A percentile compares a stretch with the other conserved stretches of the same genome.
Conservation (phyloP, 352 stramenopile species). For the Globisporangium megalacanthum region DNA sequence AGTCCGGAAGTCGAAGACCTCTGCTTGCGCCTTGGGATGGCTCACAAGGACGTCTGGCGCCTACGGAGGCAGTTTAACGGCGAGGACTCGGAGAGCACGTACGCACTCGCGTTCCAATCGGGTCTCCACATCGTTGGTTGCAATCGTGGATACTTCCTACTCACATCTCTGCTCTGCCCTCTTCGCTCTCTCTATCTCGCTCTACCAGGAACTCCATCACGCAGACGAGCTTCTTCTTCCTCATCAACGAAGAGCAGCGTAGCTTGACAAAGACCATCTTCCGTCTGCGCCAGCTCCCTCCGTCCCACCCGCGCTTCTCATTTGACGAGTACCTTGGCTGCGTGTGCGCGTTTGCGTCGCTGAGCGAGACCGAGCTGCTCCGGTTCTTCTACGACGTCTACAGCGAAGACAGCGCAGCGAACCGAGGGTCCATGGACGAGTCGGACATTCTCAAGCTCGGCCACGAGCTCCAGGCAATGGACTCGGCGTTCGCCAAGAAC, state of each 20-base stretch:
- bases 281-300: conserved; percentile 21
- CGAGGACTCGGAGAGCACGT: conserved; percentile 33
- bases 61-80: conserved; percentile 34
- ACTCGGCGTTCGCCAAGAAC: conserved; percentile 37
- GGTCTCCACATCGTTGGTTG: neutral
- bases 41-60: conserved; percentile 20
- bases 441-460: conserved; percentile 33
- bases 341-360: conserved; percentile 43
- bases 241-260: conserved; percentile 46
- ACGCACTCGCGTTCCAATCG: conserved; percentile 1
- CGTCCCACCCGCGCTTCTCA: conserved; percentile 22
- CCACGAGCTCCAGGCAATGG: conserved; percentile 34
- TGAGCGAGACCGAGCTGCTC: conserved; percentile 39
- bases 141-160: neutral
- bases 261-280: conserved; percentile 39
- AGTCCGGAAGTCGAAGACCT: conserved; percentile 21
- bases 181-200: neutral
- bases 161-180: neutral
- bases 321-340: conserved; percentile 53
- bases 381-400: conserved; percentile 60
- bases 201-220: conserved; percentile 29
- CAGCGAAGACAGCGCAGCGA: conserved; percentile 17
- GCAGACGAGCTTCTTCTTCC: conserved; percentile 41
- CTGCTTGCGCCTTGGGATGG: conserved; percentile 31
- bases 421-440: conserved; percentile 19